Evolutionary conservation across 371 early-diverging fungal species (phyloP), one percentile per base, ranked within the genome.

Genomic region (Rhizopus delemar): DNA sequence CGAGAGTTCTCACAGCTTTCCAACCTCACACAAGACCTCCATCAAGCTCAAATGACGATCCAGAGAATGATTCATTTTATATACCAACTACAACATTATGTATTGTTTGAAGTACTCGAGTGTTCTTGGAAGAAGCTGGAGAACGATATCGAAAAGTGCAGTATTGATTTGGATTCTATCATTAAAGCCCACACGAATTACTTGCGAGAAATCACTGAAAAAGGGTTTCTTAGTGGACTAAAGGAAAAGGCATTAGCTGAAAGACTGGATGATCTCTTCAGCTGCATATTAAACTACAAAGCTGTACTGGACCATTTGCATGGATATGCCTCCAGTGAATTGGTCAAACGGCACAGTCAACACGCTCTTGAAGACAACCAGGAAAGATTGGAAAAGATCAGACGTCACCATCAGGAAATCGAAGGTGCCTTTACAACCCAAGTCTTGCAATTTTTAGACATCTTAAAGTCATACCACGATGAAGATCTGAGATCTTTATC

Each of bases 21-120:
- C 3, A 75, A 75, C 67, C 68, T 67, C 9, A 36, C 41, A 39
- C 77, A 72, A 54, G 89, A 86, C 36, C 64, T 91, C 7, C 90
- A 90, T 22, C 66, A 71, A 43, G 81, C 88, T 53, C 78, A 89
- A 54, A 67, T 92, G 39, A 75, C 86, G 1, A 83, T 89, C 62
- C 79, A 82, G 31, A 88, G 93, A 63, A 98, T 98, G 97, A 81
- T 91, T 32, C 98, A 98, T 69, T 97, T 96, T 73, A 81, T 93
- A 29, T 84, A 88, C 63, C 95, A 97, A 66, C 73, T 96, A 55
- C 96, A 96, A 73, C 93, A 94, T 65, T 95, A 90, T 65, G 77
- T 90, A 8, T 67, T 86, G 41, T 93, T 90, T 63, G 93, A 93
- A 72, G 90, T 85, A 67, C 79, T 97, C 22, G 97, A 96, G 72